Evolutionary conservation across 2,329 filamentous ascomycete species (phyloP).

Genomic region (Calonectria montana): DNA sequence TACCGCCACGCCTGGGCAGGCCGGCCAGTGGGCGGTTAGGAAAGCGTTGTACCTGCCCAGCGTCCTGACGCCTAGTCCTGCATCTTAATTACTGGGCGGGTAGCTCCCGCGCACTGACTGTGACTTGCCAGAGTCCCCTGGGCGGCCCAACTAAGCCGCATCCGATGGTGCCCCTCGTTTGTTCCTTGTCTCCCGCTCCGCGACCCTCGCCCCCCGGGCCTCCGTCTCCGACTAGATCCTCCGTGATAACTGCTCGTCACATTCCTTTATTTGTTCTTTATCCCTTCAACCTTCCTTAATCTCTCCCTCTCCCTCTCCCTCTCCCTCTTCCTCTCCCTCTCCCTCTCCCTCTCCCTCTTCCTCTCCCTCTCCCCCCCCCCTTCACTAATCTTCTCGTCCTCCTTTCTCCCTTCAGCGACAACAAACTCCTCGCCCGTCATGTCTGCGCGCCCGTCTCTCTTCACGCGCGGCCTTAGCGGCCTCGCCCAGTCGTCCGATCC

Average conservation of each 20-base stretch:
- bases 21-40: constrained; percentile 1
- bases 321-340: not conserved
- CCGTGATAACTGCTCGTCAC: constrained; percentile 1
- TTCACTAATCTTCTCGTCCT: not conserved
- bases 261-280: not conserved
- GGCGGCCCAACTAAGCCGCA: constrained; percentile 31
- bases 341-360: not conserved
- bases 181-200: constrained; percentile 14
- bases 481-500: constrained; percentile 69
- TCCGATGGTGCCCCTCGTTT: constrained; percentile 39
- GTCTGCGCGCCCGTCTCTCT: constrained; percentile 67
- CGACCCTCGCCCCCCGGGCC: constrained; percentile 13
- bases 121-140: not conserved
- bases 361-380: not conserved
- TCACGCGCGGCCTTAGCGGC: constrained; percentile 72
- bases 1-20: not conserved
- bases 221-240: constrained; percentile 20
- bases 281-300: not conserved
- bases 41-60: not conserved
- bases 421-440: constrained; percentile 52
- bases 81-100: constrained; percentile 10
- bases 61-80: not conserved
- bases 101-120: constrained; percentile 19
- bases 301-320: not conserved
- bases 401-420: not conserved